Evolutionary conservation across 2,329 filamentous ascomycete species (phyloP).

Genomic region (Aspergillus persii): DNA sequence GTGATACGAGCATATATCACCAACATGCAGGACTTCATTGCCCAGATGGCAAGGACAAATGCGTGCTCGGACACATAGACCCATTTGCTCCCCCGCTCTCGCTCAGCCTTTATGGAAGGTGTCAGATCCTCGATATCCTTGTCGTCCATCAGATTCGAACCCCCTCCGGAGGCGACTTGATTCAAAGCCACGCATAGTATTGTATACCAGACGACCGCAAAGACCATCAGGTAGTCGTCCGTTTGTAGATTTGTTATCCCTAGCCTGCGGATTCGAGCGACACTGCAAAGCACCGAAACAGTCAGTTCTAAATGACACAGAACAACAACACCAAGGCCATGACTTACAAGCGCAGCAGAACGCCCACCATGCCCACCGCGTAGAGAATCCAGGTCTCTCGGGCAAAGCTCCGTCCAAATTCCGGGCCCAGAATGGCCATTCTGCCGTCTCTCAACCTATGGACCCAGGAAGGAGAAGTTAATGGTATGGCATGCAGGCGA

Average conservation of each 20-base stretch:
- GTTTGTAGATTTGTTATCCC: constrained; percentile 52
- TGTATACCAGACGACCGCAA: constrained; percentile 56
- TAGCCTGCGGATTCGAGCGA: constrained; percentile 40
- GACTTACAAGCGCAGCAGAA: constrained; percentile 40
- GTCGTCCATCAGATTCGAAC: constrained; percentile 59
- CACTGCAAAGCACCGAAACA: constrained; percentile 21
- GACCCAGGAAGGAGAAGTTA: constrained; percentile 4
- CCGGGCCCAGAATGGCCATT: constrained; percentile 30
- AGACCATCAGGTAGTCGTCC: constrained; percentile 58
- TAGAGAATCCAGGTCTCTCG: constrained; percentile 44
- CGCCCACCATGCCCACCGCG: constrained; percentile 37
- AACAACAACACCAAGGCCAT: constrained; percentile 12
- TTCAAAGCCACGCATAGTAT: constrained; percentile 56
- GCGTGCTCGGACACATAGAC: constrained; percentile 61
- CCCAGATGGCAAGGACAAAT: constrained; percentile 57
- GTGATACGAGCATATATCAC: constrained; percentile 54
- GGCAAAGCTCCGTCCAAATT: constrained; percentile 29
- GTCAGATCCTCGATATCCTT: constrained; percentile 48
- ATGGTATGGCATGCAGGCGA: constrained; percentile 9
- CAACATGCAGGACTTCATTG: constrained; percentile 54
- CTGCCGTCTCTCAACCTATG: constrained; percentile 21
- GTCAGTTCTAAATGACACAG: constrained; percentile 1
- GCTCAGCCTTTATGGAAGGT: constrained; percentile 40
- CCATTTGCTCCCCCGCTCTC: constrained; percentile 58
- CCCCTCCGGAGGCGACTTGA: constrained; percentile 52